Evolutionary conservation across 176 grass and related monocot species (phyloP).

Genomic region (Cenchrus purpureus): DNA sequence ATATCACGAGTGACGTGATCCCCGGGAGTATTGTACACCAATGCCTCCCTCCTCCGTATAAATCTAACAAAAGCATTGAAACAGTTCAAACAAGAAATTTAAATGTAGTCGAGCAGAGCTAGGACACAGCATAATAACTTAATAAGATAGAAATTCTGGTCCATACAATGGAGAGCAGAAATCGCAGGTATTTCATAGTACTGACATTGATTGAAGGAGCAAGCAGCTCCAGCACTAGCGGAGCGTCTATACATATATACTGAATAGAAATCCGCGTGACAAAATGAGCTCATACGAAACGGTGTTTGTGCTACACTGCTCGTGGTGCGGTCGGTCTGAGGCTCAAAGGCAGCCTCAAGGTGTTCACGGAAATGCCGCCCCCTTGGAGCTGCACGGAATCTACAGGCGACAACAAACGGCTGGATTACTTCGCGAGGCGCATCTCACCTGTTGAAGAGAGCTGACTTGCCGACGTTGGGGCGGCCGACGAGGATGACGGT

Average conservation of each 20-base stretch:
- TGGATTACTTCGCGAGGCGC: neutral
- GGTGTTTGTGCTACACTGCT: neutral
- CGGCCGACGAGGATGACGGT: slow-evolving; percentile 93
- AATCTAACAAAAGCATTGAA: slow-evolving; percentile 43
- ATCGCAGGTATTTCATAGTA: neutral
- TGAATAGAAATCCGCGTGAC: too few relatives aligned
- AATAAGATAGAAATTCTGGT: neutral
- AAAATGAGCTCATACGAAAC: neutral
- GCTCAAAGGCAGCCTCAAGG: neutral
- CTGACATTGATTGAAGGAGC: too few relatives aligned
- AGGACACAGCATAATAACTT: neutral
- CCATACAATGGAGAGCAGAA: neutral
- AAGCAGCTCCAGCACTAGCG: too few relatives aligned
- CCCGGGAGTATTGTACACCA: slow-evolving; percentile 95
- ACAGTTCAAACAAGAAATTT: neutral
- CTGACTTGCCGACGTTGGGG: slow-evolving; percentile 97
- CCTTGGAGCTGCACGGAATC: neutral
- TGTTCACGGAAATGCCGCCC: slow-evolving; percentile 42
- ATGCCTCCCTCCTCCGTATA: slow-evolving; percentile 87
- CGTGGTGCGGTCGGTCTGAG: neutral
- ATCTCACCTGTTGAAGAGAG: slow-evolving; percentile 87
- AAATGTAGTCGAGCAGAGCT: neutral
- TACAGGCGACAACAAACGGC: neutral
- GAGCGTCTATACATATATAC: too few relatives aligned
- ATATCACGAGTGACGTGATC: slow-evolving; percentile 97